Evolutionary conservation across 2,329 filamentous ascomycete genomes (phyloP).

Genomic region (Talaromyces albobiverticillius): DNA sequence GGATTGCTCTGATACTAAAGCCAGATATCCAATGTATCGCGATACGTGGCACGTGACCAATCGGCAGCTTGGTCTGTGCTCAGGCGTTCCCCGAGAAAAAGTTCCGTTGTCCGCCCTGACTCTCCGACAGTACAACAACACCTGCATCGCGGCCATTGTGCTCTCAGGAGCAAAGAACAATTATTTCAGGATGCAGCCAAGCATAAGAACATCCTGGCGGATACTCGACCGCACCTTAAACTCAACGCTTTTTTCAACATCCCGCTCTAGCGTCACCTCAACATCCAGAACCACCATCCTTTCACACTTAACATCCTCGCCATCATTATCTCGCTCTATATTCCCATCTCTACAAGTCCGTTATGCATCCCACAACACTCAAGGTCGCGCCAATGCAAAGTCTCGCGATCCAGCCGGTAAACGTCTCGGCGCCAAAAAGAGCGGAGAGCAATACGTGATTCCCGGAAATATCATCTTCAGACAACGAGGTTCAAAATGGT

Average conservation of each 20-base stretch:
- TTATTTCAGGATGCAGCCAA: constrained; percentile 34
- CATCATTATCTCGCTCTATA: constrained; percentile 29
- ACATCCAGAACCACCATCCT: constrained; percentile 22
- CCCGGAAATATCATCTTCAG: constrained; percentile 98
- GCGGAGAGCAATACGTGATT: constrained; percentile 88
- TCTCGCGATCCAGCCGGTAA: constrained; percentile 72
- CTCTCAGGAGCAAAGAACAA: constrained; percentile 1
- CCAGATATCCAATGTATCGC: constrained; percentile 25
- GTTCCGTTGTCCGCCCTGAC: constrained; percentile 10
- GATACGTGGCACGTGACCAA: constrained; percentile 14
- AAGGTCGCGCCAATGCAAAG: constrained; percentile 64
- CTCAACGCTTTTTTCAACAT: constrained; percentile 29
- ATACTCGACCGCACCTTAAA: constrained; percentile 36
- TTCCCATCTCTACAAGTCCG: constrained; percentile 49
- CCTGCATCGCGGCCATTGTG: constrained; percentile 1
- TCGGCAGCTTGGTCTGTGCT: constrained; percentile 7
- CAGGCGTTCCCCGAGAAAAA: constrained; percentile 19
- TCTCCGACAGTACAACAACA: background rate
- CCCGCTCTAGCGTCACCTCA: constrained; percentile 16
- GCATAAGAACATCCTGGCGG: constrained; percentile 37
- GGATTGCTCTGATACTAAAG: constrained; percentile 22
- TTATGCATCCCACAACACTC: constrained; percentile 62
- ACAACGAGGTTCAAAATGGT: constrained; percentile 92
- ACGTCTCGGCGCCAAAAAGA: constrained; percentile 91
- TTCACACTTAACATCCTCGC: constrained; percentile 20